These are phyloP conservation scores for Boletus smithii DNA, from an alignment of 1,284 basidiomycete species.

Conservation along the genomic window DNA sequence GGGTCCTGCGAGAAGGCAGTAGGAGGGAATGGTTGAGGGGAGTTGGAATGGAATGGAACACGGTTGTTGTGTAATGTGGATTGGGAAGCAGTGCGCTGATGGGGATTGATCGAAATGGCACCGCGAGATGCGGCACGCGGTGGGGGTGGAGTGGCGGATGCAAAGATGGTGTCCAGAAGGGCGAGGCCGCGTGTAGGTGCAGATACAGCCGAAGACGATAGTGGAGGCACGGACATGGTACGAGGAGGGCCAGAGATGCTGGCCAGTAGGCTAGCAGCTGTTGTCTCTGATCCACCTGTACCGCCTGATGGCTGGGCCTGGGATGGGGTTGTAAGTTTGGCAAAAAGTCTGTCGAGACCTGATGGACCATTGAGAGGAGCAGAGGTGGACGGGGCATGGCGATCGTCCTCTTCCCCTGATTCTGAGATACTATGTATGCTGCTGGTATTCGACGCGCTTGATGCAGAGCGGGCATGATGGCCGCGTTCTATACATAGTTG, in stretches of 20 bases:
- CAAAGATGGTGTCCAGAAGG: conserved; percentile 51
- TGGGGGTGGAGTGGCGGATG: conserved; percentile 39
- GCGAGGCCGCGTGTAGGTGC: conserved; percentile 40
- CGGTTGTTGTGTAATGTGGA: conserved; percentile 5
- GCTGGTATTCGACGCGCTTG: conserved; percentile 34
- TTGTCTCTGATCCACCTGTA: conserved; percentile 27
- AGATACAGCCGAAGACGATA: conserved; percentile 20
- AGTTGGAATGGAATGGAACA: conserved; percentile 1
- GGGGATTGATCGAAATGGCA: conserved; percentile 7
- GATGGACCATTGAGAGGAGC: conserved; percentile 32
- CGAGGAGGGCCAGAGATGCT: conserved; percentile 24
- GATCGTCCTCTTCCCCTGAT: conserved; percentile 29
- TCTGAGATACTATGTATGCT: conserved; percentile 36
- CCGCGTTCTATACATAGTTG: conserved; percentile 22
- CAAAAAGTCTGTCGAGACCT: conserved; percentile 62
- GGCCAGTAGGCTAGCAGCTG: conserved; percentile 29
- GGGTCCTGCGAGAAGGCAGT: conserved; percentile 28
- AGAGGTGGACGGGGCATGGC: conserved; percentile 11
- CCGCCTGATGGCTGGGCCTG: conserved; percentile 14
- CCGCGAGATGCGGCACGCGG: conserved; percentile 20
- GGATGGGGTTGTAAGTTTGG: conserved; percentile 42
- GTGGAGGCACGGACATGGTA: conserved; percentile 34
- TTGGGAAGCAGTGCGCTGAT: conserved; percentile 13
- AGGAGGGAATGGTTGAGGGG: conserved; percentile 12
- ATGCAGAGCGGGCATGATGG: conserved; percentile 28